phyloP scores from a whole-genome alignment of 305 asterid genomes.

The Fraxinus xanthoxyloides region DNA sequence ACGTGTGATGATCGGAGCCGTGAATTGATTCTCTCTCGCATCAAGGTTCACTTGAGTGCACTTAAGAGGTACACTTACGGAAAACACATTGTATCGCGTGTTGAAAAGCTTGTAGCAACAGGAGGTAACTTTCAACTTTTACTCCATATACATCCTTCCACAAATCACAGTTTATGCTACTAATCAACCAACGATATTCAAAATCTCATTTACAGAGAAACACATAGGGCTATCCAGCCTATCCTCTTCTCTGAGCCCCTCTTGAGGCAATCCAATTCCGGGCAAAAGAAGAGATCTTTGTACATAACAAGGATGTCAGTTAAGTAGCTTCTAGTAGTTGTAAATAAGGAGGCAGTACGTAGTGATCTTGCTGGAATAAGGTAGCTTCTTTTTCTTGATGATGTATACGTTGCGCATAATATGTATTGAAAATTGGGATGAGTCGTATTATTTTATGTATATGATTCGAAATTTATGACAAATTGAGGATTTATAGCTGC shows the following conservation, averaged over 20 bases:
- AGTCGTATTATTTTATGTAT: slow-evolving; percentile 5
- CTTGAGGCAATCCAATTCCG: slow-evolving; percentile 15
- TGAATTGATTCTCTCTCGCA: slow-evolving; percentile 68
- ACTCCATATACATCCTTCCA: background rate
- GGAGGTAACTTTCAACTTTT: slow-evolving; percentile 51
- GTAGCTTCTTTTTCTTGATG: slow-evolving; percentile 7
- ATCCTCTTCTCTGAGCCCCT: slow-evolving; percentile 29
- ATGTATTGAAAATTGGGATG: background rate
- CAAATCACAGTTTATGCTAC: background rate
- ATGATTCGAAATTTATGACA: slow-evolving; percentile 8
- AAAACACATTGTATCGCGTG: slow-evolving; percentile 83
- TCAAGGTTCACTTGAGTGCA: slow-evolving; percentile 71
- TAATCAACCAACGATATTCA: background rate
- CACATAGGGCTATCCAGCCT: slow-evolving; percentile 40
- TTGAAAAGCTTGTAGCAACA: slow-evolving; percentile 76
- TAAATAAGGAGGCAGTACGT: slow-evolving; percentile 16
- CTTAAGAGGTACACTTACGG: slow-evolving; percentile 90
- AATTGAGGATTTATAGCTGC: slow-evolving; percentile 1
- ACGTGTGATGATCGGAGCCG: slow-evolving; percentile 71
- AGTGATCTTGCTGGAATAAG: slow-evolving; percentile 32
- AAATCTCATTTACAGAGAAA: slow-evolving; percentile 37
- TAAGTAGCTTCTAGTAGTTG: slow-evolving; percentile 21
- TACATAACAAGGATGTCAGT: slow-evolving; percentile 21
- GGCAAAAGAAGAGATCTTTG: slow-evolving; percentile 21
- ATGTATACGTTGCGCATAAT: slow-evolving; percentile 16